These are phyloP conservation scores for Acarospora socialis DNA, from an alignment of 2,329 filamentous ascomycete species.

Conservation along the genomic window DNA sequence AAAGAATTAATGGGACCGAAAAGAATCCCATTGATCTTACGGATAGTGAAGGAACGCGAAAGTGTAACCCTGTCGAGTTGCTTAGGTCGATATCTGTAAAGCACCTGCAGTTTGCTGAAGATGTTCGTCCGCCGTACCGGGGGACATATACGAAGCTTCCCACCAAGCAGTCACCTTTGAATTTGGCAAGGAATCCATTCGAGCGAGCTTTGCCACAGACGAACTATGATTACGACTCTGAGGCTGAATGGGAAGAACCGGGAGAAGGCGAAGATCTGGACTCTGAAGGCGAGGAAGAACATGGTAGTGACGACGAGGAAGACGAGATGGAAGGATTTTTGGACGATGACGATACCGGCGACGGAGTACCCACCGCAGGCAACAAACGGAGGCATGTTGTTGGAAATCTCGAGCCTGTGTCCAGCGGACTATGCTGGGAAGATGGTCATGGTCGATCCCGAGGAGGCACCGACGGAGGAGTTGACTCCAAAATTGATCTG, in stretches of 20 bases:
- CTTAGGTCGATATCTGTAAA: slow-evolving; percentile 40
- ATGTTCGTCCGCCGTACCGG: slow-evolving; percentile 48
- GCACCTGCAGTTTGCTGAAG: slow-evolving; percentile 44
- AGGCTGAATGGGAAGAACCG: slow-evolving; percentile 51
- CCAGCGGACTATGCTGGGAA: slow-evolving; percentile 76
- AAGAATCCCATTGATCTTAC: slow-evolving; percentile 25
- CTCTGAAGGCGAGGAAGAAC: slow-evolving; percentile 50
- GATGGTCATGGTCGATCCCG: slow-evolving; percentile 36
- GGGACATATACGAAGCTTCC: slow-evolving; percentile 44
- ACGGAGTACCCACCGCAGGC: not conserved
- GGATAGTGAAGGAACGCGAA: slow-evolving; percentile 18
- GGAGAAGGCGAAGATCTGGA: slow-evolving; percentile 58
- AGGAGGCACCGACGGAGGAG: slow-evolving; percentile 35
- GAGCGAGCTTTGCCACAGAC: slow-evolving; percentile 36
- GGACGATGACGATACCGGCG: slow-evolving; percentile 58
- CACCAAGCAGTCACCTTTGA: slow-evolving; percentile 26
- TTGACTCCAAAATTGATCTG: slow-evolving; percentile 25
- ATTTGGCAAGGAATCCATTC: slow-evolving; percentile 41
- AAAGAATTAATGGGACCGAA: slow-evolving; percentile 35
- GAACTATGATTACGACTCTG: slow-evolving; percentile 53
- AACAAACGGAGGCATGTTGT: slow-evolving; percentile 42
- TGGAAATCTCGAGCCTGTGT: slow-evolving; percentile 60
- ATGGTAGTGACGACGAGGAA: slow-evolving; percentile 49
- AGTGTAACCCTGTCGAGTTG: slow-evolving; percentile 25
- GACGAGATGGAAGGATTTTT: slow-evolving; percentile 83